These are phyloP conservation scores for Polygonum aviculare DNA, from an alignment of 148 eudicot genomes.

Conservation along the genomic window DNA sequence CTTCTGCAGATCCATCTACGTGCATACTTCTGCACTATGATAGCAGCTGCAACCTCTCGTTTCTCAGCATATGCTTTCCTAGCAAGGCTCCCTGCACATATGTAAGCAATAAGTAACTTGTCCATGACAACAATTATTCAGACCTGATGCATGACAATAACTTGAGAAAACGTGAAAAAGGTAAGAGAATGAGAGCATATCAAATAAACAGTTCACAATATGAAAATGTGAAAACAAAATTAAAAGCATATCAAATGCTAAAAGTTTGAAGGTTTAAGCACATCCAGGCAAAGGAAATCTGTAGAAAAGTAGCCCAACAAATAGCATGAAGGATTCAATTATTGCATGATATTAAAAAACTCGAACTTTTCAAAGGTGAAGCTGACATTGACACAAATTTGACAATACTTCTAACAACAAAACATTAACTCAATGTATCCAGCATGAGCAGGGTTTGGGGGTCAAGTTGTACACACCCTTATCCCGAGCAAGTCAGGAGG, in stretches of 20 bases:
- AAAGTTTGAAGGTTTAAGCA: not conserved
- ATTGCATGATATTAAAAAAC: no score
- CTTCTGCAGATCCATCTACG: slow-evolving; percentile 61
- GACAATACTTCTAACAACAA: no score
- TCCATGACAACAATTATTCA: not conserved
- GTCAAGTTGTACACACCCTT: no score
- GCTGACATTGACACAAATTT: no score
- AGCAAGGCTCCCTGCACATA: slow-evolving; percentile 61
- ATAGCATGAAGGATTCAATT: no score
- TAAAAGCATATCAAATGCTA: not conserved
- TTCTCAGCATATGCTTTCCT: slow-evolving; percentile 35
- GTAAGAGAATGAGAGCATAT: not conserved
- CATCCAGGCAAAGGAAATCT: no score
- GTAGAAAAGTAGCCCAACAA: no score
- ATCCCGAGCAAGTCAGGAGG: no score
- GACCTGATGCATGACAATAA: not conserved
- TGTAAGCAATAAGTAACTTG: not conserved
- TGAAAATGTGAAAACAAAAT: not conserved
- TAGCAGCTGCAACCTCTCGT: slow-evolving; percentile 61
- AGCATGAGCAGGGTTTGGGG: no score
- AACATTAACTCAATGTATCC: no score
- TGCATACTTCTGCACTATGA: slow-evolving; percentile 50
- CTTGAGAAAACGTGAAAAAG: not conserved
- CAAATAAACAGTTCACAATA: not conserved
- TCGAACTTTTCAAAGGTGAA: no score